Conservation (phyloP, 352 stramenopile species). For the Phytophthora melonis region DNA sequence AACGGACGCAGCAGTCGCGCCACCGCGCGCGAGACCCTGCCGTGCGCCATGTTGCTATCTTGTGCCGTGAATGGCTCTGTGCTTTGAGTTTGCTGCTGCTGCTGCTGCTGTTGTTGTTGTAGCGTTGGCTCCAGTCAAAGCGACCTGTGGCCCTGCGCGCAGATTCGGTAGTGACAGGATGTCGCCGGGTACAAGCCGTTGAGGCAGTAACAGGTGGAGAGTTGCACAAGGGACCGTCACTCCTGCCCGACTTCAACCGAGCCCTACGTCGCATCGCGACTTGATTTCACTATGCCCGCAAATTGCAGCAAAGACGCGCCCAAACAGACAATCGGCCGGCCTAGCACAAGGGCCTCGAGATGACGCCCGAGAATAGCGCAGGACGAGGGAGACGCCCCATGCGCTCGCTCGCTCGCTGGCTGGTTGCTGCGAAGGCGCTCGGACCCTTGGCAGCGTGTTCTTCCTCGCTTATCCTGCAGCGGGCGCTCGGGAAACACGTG, state of each 20-base stretch:
- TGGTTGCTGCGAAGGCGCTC: not conserved
- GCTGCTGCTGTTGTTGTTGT: not conserved
- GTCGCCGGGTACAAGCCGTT: conserved; percentile 12
- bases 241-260: conserved; percentile 33
- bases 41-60: conserved; percentile 32
- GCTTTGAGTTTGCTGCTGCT: not conserved
- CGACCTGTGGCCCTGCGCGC: conserved; percentile 8
- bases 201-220: conserved; percentile 10
- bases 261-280: conserved; percentile 12
- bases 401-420: too few species aligned
- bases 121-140: not conserved
- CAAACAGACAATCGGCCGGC: conserved; percentile 22
- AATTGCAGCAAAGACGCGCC: conserved; percentile 14
- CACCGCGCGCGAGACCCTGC: conserved; percentile 51
- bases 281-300: conserved; percentile 1
- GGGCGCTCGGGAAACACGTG: not conserved
- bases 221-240: conserved; percentile 31
- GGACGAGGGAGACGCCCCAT: not conserved
- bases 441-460: not conserved
- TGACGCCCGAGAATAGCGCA: conserved; percentile 24
- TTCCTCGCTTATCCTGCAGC: not conserved
- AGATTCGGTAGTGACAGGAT: conserved; percentile 32
- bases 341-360: conserved; percentile 25
- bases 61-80: not conserved
- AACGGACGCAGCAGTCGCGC: conserved; percentile 51